A percentile compares a stretch with the other conserved stretches of the same genome.
phyloP scores from a whole-genome alignment of 225 moss, liverwort and hornwort genomes.

The Neckera pumila region DNA sequence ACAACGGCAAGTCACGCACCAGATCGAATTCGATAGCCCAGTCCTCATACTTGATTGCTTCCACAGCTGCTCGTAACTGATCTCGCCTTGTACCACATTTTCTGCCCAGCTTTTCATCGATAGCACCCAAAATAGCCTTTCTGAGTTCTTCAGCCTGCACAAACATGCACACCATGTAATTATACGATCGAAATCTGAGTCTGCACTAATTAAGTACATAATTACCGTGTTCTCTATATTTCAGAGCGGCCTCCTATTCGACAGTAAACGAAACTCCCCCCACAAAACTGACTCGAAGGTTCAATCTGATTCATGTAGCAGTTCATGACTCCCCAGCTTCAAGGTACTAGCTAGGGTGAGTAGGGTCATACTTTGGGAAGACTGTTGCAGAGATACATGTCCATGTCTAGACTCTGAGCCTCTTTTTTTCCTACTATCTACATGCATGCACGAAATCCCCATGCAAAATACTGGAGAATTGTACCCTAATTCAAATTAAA shows the following conservation, averaged over 20 bases:
- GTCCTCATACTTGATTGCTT: constrained; percentile 79
- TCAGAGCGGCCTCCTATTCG: not conserved
- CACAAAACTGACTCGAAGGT: not conserved
- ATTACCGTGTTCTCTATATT: not conserved
- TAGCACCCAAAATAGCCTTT: constrained; percentile 47
- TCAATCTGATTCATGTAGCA: not conserved
- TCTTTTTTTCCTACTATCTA: not conserved
- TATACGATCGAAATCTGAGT: not conserved
- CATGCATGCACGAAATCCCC: not conserved
- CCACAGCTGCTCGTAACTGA: constrained; percentile 46
- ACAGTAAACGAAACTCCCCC: not conserved
- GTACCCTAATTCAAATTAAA: too few relatives aligned
- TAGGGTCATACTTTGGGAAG: not conserved
- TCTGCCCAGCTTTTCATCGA: constrained; percentile 31
- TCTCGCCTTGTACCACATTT: not conserved
- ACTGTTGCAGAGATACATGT: not conserved
- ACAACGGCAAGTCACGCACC: constrained; percentile 18
- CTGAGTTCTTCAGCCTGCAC: constrained; percentile 66
- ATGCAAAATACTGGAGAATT: not conserved
- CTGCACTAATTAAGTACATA: not conserved
- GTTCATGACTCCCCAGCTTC: not conserved
- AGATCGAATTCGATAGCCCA: constrained; percentile 72
- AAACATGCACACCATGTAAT: not conserved
- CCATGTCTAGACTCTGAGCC: not conserved
- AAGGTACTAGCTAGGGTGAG: too few relatives aligned